These are phyloP conservation scores for Dipodascopsis uninucleata DNA, from an alignment of 805 yeast genomes.

Conservation along the genomic window DNA sequence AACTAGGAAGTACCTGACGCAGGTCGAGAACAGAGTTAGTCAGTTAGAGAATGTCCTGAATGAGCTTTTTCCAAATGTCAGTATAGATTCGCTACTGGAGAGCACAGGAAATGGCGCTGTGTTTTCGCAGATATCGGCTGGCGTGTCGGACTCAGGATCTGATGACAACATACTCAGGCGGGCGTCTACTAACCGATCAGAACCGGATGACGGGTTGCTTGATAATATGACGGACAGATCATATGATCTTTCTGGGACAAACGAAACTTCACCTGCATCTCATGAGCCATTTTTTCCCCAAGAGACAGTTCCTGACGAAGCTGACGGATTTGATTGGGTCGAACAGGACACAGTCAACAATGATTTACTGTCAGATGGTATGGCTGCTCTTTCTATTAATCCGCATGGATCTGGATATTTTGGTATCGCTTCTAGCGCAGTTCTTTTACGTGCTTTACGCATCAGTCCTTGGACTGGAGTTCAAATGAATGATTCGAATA, in stretches of 20 bases:
- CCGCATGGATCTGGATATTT: constrained; percentile 59
- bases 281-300: constrained; percentile 22
- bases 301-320: constrained; percentile 43
- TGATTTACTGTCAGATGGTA: constrained; percentile 50
- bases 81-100: constrained; percentile 42
- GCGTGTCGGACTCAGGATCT: constrained; percentile 5
- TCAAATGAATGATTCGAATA: constrained; percentile 20
- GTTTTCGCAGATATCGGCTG: constrained; percentile 8
- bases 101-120: constrained; percentile 21
- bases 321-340: constrained; percentile 58
- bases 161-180: too few relatives aligned
- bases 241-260: constrained; percentile 9
- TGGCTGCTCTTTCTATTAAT: constrained; percentile 56
- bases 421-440: constrained; percentile 62
- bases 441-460: constrained; percentile 48
- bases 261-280: constrained; percentile 3
- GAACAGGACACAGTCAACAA: constrained; percentile 44
- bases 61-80: constrained; percentile 46
- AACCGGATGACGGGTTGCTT: constrained; percentile 9
- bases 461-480: constrained; percentile 34
- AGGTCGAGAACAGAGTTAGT: constrained; percentile 58
- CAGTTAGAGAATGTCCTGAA: constrained; percentile 46
- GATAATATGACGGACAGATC: constrained; percentile 4
- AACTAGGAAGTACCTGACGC: constrained; percentile 68
- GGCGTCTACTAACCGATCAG: constrained; percentile 9